phyloP scores from a whole-genome alignment of 192 early-diverging fungal genomes.

The Gonapodya sp. region DNA sequence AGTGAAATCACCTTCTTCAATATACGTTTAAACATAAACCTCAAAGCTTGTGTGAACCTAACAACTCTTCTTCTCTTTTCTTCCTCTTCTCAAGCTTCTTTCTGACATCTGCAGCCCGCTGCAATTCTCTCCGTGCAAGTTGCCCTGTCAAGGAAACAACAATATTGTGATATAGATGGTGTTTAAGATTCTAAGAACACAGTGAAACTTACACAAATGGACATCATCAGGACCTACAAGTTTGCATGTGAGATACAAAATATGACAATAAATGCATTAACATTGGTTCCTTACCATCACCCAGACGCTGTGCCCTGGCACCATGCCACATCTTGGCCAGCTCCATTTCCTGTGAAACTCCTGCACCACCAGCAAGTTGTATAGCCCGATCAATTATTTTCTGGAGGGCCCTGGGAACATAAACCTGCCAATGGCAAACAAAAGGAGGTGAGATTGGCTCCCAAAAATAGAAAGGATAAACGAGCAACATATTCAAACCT shows the following conservation, averaged over 20 bases:
- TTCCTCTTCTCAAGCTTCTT: background rate
- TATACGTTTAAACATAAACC: background rate
- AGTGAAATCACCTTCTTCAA: background rate
- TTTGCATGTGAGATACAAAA: background rate
- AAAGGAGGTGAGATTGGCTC: no score
- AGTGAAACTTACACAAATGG: no score
- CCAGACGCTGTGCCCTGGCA: background rate
- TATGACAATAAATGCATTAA: background rate
- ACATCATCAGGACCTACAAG: background rate
- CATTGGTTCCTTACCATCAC: background rate
- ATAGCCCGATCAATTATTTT: background rate
- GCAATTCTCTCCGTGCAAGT: background rate
- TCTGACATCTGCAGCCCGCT: background rate
- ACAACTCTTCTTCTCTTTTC: background rate
- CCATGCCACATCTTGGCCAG: background rate
- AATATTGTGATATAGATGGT: no score
- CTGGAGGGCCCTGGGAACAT: background rate
- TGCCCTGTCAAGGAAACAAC: no score
- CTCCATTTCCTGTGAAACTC: constrained; percentile 6
- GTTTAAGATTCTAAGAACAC: no score
- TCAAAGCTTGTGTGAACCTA: background rate
- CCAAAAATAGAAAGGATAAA: no score
- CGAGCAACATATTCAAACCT: background rate
- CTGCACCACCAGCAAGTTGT: background rate
- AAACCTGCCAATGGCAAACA: constrained; percentile 5